Evolutionary conservation across 1,284 basidiomycete genomes (phyloP), one percentile per base, ranked within the genome.

Genomic region (Boletellus deceptivus): DNA sequence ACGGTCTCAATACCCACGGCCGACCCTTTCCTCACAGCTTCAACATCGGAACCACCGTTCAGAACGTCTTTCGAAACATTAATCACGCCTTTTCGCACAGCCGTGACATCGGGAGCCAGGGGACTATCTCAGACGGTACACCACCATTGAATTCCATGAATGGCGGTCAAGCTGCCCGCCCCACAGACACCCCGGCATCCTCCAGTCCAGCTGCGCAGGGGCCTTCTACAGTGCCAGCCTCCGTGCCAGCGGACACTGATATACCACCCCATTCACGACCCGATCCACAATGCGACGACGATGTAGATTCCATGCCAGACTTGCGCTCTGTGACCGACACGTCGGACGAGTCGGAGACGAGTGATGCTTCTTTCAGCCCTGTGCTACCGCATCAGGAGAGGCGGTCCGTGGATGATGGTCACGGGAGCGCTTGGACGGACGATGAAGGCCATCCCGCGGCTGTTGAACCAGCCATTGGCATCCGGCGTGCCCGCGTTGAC

Each of bases 401-500:
- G 1, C 55, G 36, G 14, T 43, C 42, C 5, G 34, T 57, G 33
- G 67, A 71, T 22, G 68, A 72, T 45, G 68, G 70, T 48, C 60
- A 63, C n/a, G 60, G 67, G 40, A 60, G 55, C 39, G 46, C 43
- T 10, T 65, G 60, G 65, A 64, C 62, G 11, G 68, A 70, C 39
- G 62, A 62, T 6, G 68, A 70, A 43, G 57, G 48, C 13, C 50
- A 55, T 16, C 55, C 62, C 45, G 64, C 64, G 16, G 54, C 56
- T 11, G 43, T 64, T 7, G 61, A 62, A 46, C 62, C 64, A 16
- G 44, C 60, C 27, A 43, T 60, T 20, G 62, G 68, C 24, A 62
- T 60, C 17, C 76, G 79, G 25, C 74, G 80, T 17, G 70, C 75
- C 25, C 68, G 80, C 31, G 76, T 79, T 5, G 76, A 80, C 13